Evolutionary conservation across 495 filamentous ascomycete species (phyloP), one percentile per base, ranked within the genome.

Genomic region (Penicillium lividum): DNA sequence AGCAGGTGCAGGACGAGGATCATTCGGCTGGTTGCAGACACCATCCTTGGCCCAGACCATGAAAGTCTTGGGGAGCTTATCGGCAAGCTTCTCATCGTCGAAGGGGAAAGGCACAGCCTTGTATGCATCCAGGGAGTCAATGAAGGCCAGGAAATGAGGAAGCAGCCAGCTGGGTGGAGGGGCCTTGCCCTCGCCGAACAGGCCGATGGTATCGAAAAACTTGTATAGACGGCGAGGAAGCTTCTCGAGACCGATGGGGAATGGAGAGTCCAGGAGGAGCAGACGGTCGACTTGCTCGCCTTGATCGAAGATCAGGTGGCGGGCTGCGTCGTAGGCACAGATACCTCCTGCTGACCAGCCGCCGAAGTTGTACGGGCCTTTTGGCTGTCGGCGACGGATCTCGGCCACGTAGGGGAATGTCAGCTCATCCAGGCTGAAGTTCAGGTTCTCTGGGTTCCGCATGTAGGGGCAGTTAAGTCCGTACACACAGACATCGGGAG

Each of bases 281-380:
- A 97, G 83, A 47, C 86, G 80, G 47, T 88, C 88, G 43, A 96
- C 89, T 38, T 64, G 65, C 33, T 93, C 88, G 27, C 85, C 85
- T 16, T 80, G 78, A 47, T 84, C 80, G 61, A 86, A 79, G 60
- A 86, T 81, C 8, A 96, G 78, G 59, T 91, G 86, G 53, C 84
- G 84, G 30, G 85, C 85, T 25, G 90, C 88, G 66, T 95, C 91
- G 67, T 90, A 97, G 27, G 92, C 92, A 61, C 93, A 87, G 34
- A 94, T 90, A 43, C 92, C 92, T 51, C 92, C 92, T 8, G 91
- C 92, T 22, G 87, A 91, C 92, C 92, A 97, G 15, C 82, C 87
- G 51, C 85, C 85, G 40, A 88, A 72, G 64, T 82, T 77, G 70
- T 88, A 88, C 5, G 85, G 85, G 1, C 91, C 91, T 45, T 85